A percentile compares a stretch with the other conserved stretches of the same genome.
Evolutionary conservation across 2,329 filamentous ascomycete species (phyloP).

Genomic region (Rachicladosporium sp.): DNA sequence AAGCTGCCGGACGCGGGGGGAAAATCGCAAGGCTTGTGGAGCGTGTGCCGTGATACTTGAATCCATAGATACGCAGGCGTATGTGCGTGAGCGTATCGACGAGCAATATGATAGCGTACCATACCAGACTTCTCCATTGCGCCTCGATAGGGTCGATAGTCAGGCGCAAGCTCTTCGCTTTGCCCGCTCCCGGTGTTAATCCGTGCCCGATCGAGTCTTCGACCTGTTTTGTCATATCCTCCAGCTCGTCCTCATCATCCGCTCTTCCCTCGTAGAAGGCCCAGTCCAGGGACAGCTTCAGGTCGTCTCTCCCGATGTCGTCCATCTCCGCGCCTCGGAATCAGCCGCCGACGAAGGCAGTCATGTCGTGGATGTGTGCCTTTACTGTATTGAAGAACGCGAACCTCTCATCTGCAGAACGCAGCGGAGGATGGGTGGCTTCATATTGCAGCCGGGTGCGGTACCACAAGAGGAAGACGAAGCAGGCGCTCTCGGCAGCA

Average conservation of each 20-base stretch:
- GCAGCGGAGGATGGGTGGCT: constrained; percentile 36
- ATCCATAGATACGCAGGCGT: constrained; percentile 12
- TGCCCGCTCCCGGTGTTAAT: neutral
- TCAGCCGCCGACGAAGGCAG: constrained; percentile 50
- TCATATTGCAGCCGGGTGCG: constrained; percentile 40
- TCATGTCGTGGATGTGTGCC: constrained; percentile 41
- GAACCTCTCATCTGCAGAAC: constrained; percentile 37
- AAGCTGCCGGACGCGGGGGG: constrained; percentile 43
- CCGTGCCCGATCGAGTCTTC: constrained; percentile 27
- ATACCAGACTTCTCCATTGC: constrained; percentile 35
- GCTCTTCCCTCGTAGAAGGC: constrained; percentile 51
- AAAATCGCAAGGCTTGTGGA: constrained; percentile 38
- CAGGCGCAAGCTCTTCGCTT: neutral
- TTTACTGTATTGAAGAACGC: constrained; percentile 46
- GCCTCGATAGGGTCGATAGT: neutral
- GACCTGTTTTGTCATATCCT: constrained; percentile 41
- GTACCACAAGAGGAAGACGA: constrained; percentile 41
- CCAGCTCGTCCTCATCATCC: constrained; percentile 46
- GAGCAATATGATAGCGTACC: constrained; percentile 45
- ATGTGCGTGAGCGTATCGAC: constrained; percentile 33
- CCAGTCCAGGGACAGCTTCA: constrained; percentile 56
- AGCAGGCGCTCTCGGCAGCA: constrained; percentile 33
- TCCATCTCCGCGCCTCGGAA: constrained; percentile 46
- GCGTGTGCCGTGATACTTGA: constrained; percentile 13
- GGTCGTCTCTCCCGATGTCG: constrained; percentile 53